Base-by-base conservation (phyloP, 257 asterid species). In the Solanum etuberosum region DNA sequence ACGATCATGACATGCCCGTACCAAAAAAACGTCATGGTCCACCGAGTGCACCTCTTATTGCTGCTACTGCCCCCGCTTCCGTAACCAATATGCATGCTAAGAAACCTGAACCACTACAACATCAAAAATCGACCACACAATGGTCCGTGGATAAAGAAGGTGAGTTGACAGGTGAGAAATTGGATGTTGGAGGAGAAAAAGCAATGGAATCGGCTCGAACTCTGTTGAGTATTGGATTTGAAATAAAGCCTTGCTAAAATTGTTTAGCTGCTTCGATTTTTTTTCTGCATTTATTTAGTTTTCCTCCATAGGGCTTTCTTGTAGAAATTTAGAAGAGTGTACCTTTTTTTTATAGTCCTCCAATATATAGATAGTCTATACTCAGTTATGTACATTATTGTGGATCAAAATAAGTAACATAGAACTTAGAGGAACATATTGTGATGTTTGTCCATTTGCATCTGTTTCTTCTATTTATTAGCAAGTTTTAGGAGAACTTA, bases 1-100 rank as follows among this genome's bases (percentile, higher is more conserved):
- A 96, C 65, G 95, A 94, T 89, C 99, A 96, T 71, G 98, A 92
- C 91, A 92, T 90, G 90, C 98, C 99, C 7, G 93, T 94, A 84
- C 98, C 98, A 25, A 95, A 92, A 91, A 96, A 93, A 83, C 92
- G 91, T n/a, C 91, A 88, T 27, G 91, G 92, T 80, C 93, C 93
- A 61, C 95, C 90, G 18, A 91, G 87, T 65, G 86, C 91, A 86
- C 90, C 86, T 81, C 87, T 80, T 14, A 83, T 81, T 87, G 92
- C 93, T 86, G 85, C 94, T 78, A 88, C 93, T 27, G 83, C 92
- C 86, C 90, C 92, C 35, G 88, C 90, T 87, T 89, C 95, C 25
- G 65, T 81, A 71, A 89, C 85, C 72, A 89, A 86, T 84, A 9
- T 63, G 89, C 93, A 81, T 72, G 84, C 31, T 67, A 85, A 87